Percentiles rank a stretch among this genome's conserved stretches.
Conservation (phyloP, 768 basidiomycete species). For the Antrodiella citrinella region DNA sequence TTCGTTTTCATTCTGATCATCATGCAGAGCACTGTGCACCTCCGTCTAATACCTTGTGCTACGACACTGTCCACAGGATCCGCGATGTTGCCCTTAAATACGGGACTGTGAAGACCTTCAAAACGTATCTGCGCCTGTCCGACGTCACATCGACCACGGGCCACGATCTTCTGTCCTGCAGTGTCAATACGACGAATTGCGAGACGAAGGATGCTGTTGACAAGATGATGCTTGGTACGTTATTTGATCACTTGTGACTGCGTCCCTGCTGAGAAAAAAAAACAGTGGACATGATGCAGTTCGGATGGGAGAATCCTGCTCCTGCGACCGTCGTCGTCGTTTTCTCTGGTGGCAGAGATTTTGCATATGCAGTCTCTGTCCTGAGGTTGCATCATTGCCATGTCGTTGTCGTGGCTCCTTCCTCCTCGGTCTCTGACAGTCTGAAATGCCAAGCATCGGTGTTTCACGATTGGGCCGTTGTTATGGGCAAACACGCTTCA, state of each 20-base stretch:
- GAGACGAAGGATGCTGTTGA: conserved; percentile 27
- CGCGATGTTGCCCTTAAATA: conserved; percentile 33
- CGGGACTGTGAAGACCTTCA: conserved; percentile 40
- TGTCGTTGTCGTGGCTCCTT: conserved; percentile 12
- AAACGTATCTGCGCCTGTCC: conserved; percentile 29
- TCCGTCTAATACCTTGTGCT: conserved; percentile 28
- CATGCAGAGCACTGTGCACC: conserved; percentile 27
- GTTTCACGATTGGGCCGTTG: conserved; percentile 39
- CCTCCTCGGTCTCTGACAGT: conserved; percentile 27
- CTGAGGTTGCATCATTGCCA: conserved; percentile 24
- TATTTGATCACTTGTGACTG: neutral
- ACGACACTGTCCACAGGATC: conserved; percentile 35
- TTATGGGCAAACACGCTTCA: neutral
- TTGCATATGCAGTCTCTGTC: conserved; percentile 53
- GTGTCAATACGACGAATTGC: conserved; percentile 31
- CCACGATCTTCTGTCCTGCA: conserved; percentile 36
- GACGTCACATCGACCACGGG: too few relatives aligned
- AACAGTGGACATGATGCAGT: conserved; percentile 57
- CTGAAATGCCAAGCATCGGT: conserved; percentile 47
- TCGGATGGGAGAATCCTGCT: conserved; percentile 49
- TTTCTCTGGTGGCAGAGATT: conserved; percentile 59
- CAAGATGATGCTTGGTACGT: conserved; percentile 41
- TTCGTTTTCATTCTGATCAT: neutral
- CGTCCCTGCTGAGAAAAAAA: too few relatives aligned
- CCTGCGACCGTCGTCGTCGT: conserved; percentile 52